These are phyloP conservation scores for Lodderomyces jiufengensis DNA, from an alignment of 1,139 yeast genomes.

Conservation along the genomic window DNA sequence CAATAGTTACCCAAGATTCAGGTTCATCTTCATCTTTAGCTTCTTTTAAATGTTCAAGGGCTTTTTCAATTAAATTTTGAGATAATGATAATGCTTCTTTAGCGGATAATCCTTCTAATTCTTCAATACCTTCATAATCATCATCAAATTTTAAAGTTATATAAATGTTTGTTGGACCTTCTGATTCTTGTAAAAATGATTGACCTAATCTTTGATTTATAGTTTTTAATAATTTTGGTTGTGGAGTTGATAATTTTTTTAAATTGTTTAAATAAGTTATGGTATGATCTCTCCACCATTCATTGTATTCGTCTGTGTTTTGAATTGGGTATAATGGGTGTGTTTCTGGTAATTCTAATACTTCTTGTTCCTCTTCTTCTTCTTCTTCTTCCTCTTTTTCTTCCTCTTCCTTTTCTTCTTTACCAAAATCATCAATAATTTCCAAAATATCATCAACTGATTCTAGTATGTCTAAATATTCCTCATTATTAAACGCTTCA, in stretches of 20 bases:
- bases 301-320: conserved; percentile 36
- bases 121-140: conserved; percentile 39
- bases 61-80: conserved; percentile 46
- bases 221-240: conserved; percentile 26
- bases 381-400: conserved; percentile 17
- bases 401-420: conserved; percentile 41
- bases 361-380: conserved; percentile 25
- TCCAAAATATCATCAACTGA: conserved; percentile 64
- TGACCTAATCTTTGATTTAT: conserved; percentile 56
- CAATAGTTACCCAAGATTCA: conserved; percentile 73
- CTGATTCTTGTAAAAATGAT: conserved; percentile 60
- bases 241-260: conserved; percentile 18
- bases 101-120: conserved; percentile 37
- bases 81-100: conserved; percentile 50
- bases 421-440: conserved; percentile 62
- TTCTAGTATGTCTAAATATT: conserved; percentile 48
- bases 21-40: conserved; percentile 75
- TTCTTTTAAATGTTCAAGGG: conserved; percentile 49
- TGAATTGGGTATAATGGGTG: conserved; percentile 55
- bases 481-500: conserved; percentile 28
- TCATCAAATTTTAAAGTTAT: conserved; percentile 57
- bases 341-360: conserved; percentile 33
- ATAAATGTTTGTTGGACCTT: conserved; percentile 53
- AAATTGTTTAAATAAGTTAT: conserved; percentile 39
- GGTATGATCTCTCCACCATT: conserved; percentile 58